Evolutionary conservation across 2,329 filamentous ascomycete genomes (phyloP).

Genomic region (Fusarium fujikuroi): DNA sequence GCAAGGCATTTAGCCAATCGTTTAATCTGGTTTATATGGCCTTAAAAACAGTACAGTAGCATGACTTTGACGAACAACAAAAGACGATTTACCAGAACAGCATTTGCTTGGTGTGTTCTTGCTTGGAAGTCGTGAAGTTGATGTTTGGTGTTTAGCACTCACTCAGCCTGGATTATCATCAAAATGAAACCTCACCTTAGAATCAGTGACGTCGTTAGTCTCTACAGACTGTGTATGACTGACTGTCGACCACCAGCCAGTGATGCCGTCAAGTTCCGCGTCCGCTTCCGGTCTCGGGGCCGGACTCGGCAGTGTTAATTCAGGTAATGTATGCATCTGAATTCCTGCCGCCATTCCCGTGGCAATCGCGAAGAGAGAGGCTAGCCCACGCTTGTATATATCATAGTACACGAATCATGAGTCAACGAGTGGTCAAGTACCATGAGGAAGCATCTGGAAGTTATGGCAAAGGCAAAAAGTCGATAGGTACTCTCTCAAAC

Average conservation of each 20-base stretch:
- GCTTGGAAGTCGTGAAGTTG: not conserved
- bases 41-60: not conserved
- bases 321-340: not conserved
- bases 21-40: not conserved
- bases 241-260: slow-evolving; percentile 7
- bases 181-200: not conserved
- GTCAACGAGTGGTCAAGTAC: not conserved
- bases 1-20: not conserved
- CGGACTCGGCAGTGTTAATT: slow-evolving; percentile 10
- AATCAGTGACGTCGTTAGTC: slow-evolving; percentile 19
- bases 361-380: not conserved
- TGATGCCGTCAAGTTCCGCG: slow-evolving; percentile 19
- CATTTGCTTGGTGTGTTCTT: not conserved
- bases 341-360: slow-evolving; percentile 1
- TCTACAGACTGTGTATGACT: not conserved
- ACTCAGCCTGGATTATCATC: slow-evolving; percentile 1
- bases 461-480: not conserved
- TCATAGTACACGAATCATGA: slow-evolving; percentile 19
- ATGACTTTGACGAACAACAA: not conserved
- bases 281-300: slow-evolving; percentile 3
- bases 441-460: slow-evolving; percentile 26
- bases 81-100: not conserved
- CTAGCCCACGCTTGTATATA: not conserved
- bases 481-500: not conserved
- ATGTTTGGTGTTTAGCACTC: slow-evolving; percentile 1